A percentile compares a stretch with the other conserved stretches of the same genome.
These are phyloP conservation scores for Epichloe gansuensis DNA, from an alignment of 2,329 filamentous ascomycete species.

Conservation along the genomic window DNA sequence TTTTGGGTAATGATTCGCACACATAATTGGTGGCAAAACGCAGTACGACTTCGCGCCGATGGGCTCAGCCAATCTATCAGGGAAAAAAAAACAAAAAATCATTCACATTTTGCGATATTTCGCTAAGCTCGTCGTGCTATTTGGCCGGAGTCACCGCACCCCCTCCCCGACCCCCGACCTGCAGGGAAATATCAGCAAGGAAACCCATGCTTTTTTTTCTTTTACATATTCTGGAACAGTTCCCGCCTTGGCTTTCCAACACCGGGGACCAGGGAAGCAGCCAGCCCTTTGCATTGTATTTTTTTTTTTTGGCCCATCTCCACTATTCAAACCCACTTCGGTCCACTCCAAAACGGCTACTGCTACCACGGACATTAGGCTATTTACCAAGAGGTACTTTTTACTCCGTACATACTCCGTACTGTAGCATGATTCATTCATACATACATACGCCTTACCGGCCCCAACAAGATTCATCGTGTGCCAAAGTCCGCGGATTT, in stretches of 20 bases:
- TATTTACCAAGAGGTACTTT: background rate
- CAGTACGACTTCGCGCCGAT: background rate
- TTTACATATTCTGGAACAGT: background rate
- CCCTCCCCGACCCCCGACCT: background rate
- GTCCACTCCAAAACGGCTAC: background rate
- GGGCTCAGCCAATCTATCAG: background rate
- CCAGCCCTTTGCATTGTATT: no score
- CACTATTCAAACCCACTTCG: background rate
- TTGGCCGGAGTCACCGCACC: background rate
- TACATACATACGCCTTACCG: no score
- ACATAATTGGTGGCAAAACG: background rate
- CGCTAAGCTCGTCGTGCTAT: background rate
- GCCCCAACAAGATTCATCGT: background rate
- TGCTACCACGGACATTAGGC: background rate
- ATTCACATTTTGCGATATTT: background rate
- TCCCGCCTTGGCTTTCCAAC: background rate
- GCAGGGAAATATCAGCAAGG: background rate
- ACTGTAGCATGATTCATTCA: no score
- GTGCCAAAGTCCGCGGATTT: background rate
- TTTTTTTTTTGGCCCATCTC: background rate
- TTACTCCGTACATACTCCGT: no score
- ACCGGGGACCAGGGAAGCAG: background rate
- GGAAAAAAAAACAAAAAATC: no score
- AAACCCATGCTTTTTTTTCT: background rate
- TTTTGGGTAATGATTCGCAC: no score